phyloP scores from a whole-genome alignment of 169 alveolate genomes.

The Eimeria nieschulzi region DNA sequence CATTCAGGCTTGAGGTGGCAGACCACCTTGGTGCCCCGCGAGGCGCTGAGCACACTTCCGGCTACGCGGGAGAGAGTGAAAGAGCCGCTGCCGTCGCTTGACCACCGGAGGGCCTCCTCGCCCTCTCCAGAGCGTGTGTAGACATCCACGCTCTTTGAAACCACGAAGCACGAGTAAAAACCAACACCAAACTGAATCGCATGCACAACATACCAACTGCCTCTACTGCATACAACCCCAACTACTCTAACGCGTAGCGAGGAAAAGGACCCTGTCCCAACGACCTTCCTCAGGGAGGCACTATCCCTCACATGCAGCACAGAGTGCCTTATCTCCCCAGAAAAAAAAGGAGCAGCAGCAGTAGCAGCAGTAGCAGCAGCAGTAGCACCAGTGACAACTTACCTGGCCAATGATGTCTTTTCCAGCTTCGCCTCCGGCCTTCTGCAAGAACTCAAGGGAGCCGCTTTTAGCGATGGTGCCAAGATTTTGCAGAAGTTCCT shows the following conservation, averaged over 20 bases:
- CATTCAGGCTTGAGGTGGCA: constrained; percentile 91
- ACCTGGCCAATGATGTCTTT: constrained; percentile 79
- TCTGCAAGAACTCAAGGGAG: constrained; percentile 92
- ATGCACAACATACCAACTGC: neutral
- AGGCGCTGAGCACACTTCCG: constrained; percentile 72
- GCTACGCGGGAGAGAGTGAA: constrained; percentile 84
- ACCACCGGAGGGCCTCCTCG: constrained; percentile 93
- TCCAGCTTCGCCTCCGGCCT: constrained; percentile 80
- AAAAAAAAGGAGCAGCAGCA: no score
- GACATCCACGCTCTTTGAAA: constrained; percentile 99
- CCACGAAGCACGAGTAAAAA: constrained; percentile 99
- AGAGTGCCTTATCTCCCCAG: no score
- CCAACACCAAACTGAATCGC: constrained; percentile 98
- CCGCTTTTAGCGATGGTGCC: constrained; percentile 99
- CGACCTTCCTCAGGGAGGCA: no score
- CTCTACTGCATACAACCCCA: constrained; percentile 16
- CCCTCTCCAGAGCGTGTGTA: constrained; percentile 93
- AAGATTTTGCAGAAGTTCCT: constrained; percentile 95
- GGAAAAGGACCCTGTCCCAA: no score
- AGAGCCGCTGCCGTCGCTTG: constrained; percentile 97
- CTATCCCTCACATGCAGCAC: no score
- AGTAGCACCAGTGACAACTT: neutral
- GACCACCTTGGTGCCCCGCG: constrained; percentile 93
- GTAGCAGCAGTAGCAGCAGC: no score
- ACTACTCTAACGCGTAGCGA: neutral